Evolutionary conservation across 2,329 filamentous ascomycete species (phyloP).

Genomic region (Penicillium sp.): DNA sequence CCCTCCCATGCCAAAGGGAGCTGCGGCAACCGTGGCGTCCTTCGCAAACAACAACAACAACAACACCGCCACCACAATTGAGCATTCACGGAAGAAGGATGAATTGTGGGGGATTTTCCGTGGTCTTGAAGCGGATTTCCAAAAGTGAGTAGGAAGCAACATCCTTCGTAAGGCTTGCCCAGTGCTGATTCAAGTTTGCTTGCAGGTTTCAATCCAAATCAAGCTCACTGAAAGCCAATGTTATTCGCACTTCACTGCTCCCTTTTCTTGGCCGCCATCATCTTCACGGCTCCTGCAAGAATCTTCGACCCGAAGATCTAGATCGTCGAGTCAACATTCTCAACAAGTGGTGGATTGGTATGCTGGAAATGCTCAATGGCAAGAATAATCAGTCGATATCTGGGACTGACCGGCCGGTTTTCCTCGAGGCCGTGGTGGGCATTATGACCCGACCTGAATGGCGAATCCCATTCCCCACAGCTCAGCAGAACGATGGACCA

Average conservation of each 20-base stretch:
- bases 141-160: slow-evolving; percentile 55
- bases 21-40: slow-evolving; percentile 39
- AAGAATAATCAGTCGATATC: slow-evolving; percentile 75
- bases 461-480: slow-evolving; percentile 71
- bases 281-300: slow-evolving; percentile 66
- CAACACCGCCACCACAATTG: slow-evolving; percentile 28
- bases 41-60: slow-evolving; percentile 38
- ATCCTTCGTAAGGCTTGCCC: background rate
- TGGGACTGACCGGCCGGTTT: slow-evolving; percentile 78
- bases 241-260: slow-evolving; percentile 71
- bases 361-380: slow-evolving; percentile 80
- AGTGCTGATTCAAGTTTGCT: slow-evolving; percentile 18
- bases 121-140: slow-evolving; percentile 68
- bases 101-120: slow-evolving; percentile 71
- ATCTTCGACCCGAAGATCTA: slow-evolving; percentile 75
- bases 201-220: slow-evolving; percentile 71
- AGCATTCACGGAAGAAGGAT: slow-evolving; percentile 63
- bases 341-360: slow-evolving; percentile 86
- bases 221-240: slow-evolving; percentile 71
- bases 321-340: slow-evolving; percentile 78
- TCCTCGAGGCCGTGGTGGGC: slow-evolving; percentile 76
- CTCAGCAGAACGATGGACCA: slow-evolving; percentile 48
- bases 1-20: slow-evolving; percentile 52
- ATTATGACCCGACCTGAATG: slow-evolving; percentile 91
- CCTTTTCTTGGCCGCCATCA: slow-evolving; percentile 76